Evolutionary conservation across 2,329 filamentous ascomycete genomes (phyloP), one percentile per base, ranked within the genome.

Genomic region (Chaetomium sp.): DNA sequence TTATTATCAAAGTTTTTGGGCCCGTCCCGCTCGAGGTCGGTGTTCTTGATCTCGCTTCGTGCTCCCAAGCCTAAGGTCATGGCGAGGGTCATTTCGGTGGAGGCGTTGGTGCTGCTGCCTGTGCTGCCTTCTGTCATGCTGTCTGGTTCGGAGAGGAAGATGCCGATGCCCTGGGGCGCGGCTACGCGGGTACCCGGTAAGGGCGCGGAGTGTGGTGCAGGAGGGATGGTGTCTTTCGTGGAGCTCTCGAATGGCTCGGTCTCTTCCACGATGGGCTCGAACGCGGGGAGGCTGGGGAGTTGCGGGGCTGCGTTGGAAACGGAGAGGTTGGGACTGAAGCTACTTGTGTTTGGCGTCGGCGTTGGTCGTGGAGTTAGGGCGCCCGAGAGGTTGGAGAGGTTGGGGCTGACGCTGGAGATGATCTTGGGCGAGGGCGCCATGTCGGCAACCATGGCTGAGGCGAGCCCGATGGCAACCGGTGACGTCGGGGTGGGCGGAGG

Each of bases 111-210:
- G 57, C 58, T 64, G 46, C 58, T 63, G 0, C 62, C 62, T 33
- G 60, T 66, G 54, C 64, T 67, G 4, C 67, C 64, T 8, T 65
- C 64, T 19, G 66, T 67, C 64, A 68, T 64, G 59, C 64, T 67
- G 40, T 66, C 65, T 34, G 62, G 61, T 9, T 65, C 62, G 42
- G 57, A 59, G n/a, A 41, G 19, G 14, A 14, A 6, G 12, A 44
- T 46, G 11, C 35, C 47, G 11, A 49, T 33, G 32, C 43, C 48
- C 37, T 44, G 46, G 34, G 35, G 53, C 8, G 44, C 32, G 1
- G 44, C 10, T 4, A 19, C n/a, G 40, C 6, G 5, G 7, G 40
- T 6, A 12, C 6, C 40, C 11, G 40, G 11, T 7, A 6, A 6
- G 45, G 45, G 49, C 7, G 34, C 9, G 5, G 49, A 35, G 7